phyloP scores from a whole-genome alignment of 768 basidiomycete genomes.

The Coprinopsis cinerea region DNA sequence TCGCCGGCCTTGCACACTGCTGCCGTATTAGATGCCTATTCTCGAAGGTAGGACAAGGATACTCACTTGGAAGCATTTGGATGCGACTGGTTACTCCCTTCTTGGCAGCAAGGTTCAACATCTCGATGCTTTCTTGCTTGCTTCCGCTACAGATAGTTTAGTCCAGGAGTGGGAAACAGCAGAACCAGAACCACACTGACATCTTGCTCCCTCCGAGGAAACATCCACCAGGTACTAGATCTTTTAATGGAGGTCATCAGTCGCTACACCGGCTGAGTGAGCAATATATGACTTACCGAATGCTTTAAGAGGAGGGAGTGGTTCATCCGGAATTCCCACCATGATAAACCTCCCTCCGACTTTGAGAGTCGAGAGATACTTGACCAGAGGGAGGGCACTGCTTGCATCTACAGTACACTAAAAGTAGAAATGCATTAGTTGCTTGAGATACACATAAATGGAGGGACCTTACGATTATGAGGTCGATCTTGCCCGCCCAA shows the following conservation, averaged over 20 bases:
- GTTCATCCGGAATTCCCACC: constrained; percentile 50
- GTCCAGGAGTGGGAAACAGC: not conserved
- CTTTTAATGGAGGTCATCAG: constrained; percentile 11
- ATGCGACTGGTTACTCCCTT: constrained; percentile 47
- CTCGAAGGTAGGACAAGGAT: not conserved
- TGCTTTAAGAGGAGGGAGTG: constrained; percentile 33
- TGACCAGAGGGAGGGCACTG: not conserved
- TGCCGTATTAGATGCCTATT: not conserved
- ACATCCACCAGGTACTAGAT: constrained; percentile 18
- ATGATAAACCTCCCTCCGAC: constrained; percentile 51
- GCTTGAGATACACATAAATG: too few relatives aligned
- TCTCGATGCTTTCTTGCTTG: constrained; percentile 51
- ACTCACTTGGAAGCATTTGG: constrained; percentile 34
- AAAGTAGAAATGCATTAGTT: too few relatives aligned
- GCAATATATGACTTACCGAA: constrained; percentile 15
- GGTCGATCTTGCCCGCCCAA: constrained; percentile 36
- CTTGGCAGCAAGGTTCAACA: constrained; percentile 53
- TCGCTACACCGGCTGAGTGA: constrained; percentile 20
- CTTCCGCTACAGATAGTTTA: constrained; percentile 39
- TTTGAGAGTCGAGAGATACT: constrained; percentile 36
- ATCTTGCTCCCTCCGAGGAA: constrained; percentile 26
- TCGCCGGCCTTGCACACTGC: constrained; percentile 39
- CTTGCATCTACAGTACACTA: not conserved
- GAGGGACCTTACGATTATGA: constrained; percentile 36
- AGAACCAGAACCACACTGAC: constrained; percentile 14